Percentiles rank a stretch among this genome's conserved stretches.
Conservation (phyloP, 2,329 filamentous ascomycete species). For the Biscogniauxia marginata region DNA sequence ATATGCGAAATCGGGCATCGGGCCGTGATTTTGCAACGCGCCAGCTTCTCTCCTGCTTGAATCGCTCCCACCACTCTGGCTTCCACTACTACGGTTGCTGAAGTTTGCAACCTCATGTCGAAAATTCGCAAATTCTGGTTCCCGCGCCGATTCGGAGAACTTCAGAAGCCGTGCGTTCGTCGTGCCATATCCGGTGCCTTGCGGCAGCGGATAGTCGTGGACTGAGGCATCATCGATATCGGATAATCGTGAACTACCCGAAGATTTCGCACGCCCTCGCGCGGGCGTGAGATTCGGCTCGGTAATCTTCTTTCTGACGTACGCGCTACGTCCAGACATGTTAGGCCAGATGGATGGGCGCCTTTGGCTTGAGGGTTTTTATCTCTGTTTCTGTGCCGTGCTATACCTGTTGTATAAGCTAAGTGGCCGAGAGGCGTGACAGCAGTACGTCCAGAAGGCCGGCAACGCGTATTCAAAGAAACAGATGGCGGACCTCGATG, state of each 20-base stretch:
- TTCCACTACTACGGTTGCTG: slow-evolving; percentile 34
- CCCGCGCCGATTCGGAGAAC: slow-evolving; percentile 41
- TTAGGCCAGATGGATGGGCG: neutral
- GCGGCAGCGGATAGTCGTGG: slow-evolving; percentile 38
- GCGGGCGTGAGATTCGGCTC: slow-evolving; percentile 39
- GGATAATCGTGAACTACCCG: slow-evolving; percentile 31
- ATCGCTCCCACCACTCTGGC: slow-evolving; percentile 39
- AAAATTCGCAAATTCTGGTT: slow-evolving; percentile 30
- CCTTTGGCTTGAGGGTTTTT: neutral
- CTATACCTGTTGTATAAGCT: neutral
- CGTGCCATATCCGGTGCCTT: slow-evolving; percentile 42
- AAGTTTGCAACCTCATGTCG: slow-evolving; percentile 25
- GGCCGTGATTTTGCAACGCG: slow-evolving; percentile 25
- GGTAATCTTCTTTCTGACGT: slow-evolving; percentile 58
- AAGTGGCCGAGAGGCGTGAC: neutral
- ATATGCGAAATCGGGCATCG: slow-evolving; percentile 45
- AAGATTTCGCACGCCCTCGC: slow-evolving; percentile 37
- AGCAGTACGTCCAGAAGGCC: neutral
- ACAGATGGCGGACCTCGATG: too few species aligned
- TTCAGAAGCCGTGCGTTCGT: slow-evolving; percentile 46
- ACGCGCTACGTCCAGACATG: slow-evolving; percentile 59
- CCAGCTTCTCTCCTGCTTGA: slow-evolving; percentile 33
- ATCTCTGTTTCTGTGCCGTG: neutral
- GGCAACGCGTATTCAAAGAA: too few species aligned
- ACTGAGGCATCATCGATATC: slow-evolving; percentile 40